Evolutionary conservation across 2,329 filamentous ascomycete species (phyloP).

Genomic region (Orbilia brochopaga): DNA sequence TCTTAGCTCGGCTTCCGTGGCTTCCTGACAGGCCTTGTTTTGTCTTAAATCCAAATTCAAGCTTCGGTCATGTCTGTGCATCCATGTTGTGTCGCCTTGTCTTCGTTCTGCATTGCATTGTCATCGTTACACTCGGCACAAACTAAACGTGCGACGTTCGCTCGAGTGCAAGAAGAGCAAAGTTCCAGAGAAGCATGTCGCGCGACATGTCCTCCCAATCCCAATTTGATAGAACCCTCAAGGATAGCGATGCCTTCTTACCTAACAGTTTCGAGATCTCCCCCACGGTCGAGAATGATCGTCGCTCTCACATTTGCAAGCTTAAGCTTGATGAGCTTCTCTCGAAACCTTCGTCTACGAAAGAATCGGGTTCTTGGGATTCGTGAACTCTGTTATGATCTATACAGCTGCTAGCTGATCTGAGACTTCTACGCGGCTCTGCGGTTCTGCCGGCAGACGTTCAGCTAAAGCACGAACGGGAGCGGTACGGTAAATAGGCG

Average conservation of each 20-base stretch:
- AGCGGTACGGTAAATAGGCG: conserved; percentile 40
- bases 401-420: background rate
- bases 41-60: conserved; percentile 7
- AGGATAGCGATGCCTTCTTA: background rate
- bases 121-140: conserved; percentile 1
- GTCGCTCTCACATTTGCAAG: background rate
- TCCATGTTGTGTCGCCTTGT: background rate
- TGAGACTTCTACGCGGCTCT: conserved; percentile 24
- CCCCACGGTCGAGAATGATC: background rate
- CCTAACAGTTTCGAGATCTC: background rate
- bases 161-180: no score
- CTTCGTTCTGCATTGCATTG: background rate
- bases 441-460: conserved; percentile 28
- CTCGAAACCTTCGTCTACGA: background rate
- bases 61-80: background rate
- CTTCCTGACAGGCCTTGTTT: background rate
- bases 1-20: background rate
- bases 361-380: conserved; percentile 1
- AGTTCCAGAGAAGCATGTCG: background rate
- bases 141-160: background rate
- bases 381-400: no score
- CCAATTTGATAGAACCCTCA: background rate
- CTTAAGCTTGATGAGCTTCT: background rate
- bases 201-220: conserved; percentile 2
- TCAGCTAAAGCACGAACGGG: conserved; percentile 47